Conservation (phyloP, 2,329 filamentous ascomycete species). For the Xylariales sp. region DNA sequence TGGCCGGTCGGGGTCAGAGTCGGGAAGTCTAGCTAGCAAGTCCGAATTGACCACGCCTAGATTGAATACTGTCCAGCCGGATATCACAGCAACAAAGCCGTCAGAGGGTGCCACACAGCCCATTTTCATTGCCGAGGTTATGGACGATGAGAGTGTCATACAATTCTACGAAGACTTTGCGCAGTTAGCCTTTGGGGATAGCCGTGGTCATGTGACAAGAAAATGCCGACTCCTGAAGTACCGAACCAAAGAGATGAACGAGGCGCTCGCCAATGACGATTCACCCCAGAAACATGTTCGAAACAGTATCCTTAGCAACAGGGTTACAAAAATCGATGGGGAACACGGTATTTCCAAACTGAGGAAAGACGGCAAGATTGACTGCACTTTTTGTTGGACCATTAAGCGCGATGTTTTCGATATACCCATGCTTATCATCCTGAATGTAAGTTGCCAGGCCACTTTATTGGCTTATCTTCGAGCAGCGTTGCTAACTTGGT, state of each 20-base stretch:
- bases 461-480: neutral
- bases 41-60: constrained; percentile 64
- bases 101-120: constrained; percentile 72
- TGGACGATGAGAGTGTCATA: constrained; percentile 93
- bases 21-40: constrained; percentile 58
- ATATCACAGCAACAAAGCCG: constrained; percentile 49
- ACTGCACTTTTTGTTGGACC: constrained; percentile 96
- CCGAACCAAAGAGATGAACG: constrained; percentile 73
- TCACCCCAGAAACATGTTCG: constrained; percentile 61
- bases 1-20: constrained; percentile 62
- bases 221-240: constrained; percentile 92
- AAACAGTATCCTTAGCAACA: constrained; percentile 66
- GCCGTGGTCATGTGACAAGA: constrained; percentile 83
- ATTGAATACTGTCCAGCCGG: constrained; percentile 58
- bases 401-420: constrained; percentile 98
- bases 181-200: constrained; percentile 90
- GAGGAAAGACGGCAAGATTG: constrained; percentile 88
- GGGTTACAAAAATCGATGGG: constrained; percentile 72
- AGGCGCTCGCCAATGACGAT: constrained; percentile 52
- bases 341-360: constrained; percentile 85
- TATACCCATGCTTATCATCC: constrained; percentile 97
- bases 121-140: constrained; percentile 89
- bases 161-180: constrained; percentile 98
- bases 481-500: constrained; percentile 38
- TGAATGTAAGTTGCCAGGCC: constrained; percentile 80